These are phyloP conservation scores for Colletotrichum destructivum DNA, from an alignment of 2,329 filamentous ascomycete species.

Conservation along the genomic window DNA sequence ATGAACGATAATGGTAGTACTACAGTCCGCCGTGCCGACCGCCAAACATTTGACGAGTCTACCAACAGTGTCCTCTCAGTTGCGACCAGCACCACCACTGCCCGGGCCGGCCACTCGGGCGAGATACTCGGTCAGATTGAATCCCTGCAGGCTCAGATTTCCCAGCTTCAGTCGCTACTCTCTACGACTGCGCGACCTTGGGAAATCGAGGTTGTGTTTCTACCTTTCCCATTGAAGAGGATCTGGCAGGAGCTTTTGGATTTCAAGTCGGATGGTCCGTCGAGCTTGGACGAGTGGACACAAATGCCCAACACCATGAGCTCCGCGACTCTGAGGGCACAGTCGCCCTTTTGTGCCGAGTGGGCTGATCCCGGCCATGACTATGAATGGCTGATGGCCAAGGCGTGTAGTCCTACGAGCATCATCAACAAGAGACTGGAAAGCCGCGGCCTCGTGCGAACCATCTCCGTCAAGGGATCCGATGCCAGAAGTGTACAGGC, in stretches of 20 bases:
- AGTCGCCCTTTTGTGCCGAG: constrained; percentile 63
- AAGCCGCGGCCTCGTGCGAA: constrained; percentile 80
- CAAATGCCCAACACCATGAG: constrained; percentile 66
- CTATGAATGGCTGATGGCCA: constrained; percentile 76
- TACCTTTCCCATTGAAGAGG: constrained; percentile 76
- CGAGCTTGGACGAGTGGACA: constrained; percentile 67
- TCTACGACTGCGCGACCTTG: constrained; percentile 77
- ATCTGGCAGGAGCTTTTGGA: constrained; percentile 68
- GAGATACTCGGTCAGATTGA: constrained; percentile 68
- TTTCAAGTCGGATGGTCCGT: constrained; percentile 58
- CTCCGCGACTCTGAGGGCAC: constrained; percentile 60
- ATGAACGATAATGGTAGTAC: constrained; percentile 61
- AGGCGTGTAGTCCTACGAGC: constrained; percentile 76
- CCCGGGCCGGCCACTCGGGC: constrained; percentile 56
- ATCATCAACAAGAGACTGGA: constrained; percentile 79
- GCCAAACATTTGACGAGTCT: constrained; percentile 59
- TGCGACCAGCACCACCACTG: constrained; percentile 58
- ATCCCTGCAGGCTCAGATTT: constrained; percentile 64
- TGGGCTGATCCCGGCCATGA: constrained; percentile 63
- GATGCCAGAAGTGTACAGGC: constrained; percentile 79
- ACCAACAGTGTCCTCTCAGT: constrained; percentile 63
- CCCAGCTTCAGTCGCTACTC: constrained; percentile 71
- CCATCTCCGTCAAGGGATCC: constrained; percentile 71
- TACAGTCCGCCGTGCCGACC: constrained; percentile 54
- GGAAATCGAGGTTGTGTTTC: constrained; percentile 82